Percentiles rank a stretch among this genome's conserved stretches.
Conservation (phyloP, 176 grass and related monocot genomes). For the Oryza glumipatula region DNA sequence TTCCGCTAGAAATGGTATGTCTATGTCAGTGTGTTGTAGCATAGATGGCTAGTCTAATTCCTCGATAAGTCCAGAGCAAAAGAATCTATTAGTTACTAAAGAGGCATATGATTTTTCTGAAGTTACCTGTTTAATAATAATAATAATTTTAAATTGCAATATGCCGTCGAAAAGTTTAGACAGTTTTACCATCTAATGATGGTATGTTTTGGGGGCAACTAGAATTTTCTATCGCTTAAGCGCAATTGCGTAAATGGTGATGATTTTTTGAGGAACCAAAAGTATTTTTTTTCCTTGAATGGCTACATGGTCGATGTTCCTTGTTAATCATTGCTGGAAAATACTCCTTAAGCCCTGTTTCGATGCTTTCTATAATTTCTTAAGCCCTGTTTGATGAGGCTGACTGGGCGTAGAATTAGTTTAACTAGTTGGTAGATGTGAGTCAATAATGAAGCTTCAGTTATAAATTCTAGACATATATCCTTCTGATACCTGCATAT, state of each 20-base stretch:
- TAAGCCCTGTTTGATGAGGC: conserved; percentile 8
- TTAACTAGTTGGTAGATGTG: conserved; percentile 1
- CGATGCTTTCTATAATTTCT: too few relatives aligned
- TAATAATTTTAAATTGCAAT: conserved; percentile 16
- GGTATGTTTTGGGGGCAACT: background rate
- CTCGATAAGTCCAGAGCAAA: conserved; percentile 7
- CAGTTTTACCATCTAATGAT: conserved; percentile 4
- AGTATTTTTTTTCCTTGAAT: background rate
- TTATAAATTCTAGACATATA: conserved; percentile 6
- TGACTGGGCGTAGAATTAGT: background rate
- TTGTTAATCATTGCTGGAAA: conserved; percentile 9
- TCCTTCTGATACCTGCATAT: background rate
- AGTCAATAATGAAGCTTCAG: conserved; percentile 15
- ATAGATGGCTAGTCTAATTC: background rate
- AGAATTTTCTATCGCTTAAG: background rate
- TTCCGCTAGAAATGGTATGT: background rate
- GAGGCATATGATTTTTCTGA: background rate
- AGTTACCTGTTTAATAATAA: conserved; percentile 8
- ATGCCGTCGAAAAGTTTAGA: conserved; percentile 4
- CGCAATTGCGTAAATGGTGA: background rate
- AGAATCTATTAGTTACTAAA: conserved; percentile 9
- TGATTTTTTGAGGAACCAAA: background rate
- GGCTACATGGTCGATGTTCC: background rate
- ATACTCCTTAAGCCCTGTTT: background rate
- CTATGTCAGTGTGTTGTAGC: background rate